phyloP scores from a whole-genome alignment of 2,329 filamentous ascomycete genomes.

The Eutypa lata region DNA sequence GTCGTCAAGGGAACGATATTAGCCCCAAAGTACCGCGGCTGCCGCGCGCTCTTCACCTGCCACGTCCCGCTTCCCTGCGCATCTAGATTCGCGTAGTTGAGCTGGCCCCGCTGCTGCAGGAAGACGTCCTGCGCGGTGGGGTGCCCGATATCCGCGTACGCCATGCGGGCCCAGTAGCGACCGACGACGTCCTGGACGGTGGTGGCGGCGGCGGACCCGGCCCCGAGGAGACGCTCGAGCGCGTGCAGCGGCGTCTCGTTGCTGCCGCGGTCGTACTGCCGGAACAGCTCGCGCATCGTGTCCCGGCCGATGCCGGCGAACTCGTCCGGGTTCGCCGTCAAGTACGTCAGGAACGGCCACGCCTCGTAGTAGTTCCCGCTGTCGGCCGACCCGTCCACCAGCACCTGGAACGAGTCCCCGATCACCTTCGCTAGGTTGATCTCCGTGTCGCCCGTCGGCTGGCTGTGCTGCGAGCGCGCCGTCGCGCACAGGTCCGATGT shows the following conservation, averaged over 20 bases:
- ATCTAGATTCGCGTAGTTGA: slow-evolving; percentile 44
- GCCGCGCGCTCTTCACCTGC: slow-evolving; percentile 38
- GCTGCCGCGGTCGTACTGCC: slow-evolving; percentile 39
- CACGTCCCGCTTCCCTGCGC: slow-evolving; percentile 33
- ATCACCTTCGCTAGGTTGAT: slow-evolving; percentile 45
- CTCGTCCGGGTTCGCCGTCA: slow-evolving; percentile 46
- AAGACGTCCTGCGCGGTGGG: slow-evolving; percentile 36
- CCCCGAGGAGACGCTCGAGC: slow-evolving; percentile 38
- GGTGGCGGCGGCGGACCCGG: too few species aligned
- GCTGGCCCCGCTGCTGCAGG: slow-evolving; percentile 26
- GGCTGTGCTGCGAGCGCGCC: slow-evolving; percentile 33
- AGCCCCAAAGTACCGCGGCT: slow-evolving; percentile 47
- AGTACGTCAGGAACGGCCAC: slow-evolving; percentile 48
- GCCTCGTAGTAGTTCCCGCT: slow-evolving; percentile 49
- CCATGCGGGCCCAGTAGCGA: slow-evolving; percentile 52
- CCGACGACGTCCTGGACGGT: slow-evolving; percentile 40
- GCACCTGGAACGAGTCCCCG: slow-evolving; percentile 43
- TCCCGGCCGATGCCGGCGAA: slow-evolving; percentile 38
- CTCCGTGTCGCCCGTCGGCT: slow-evolving; percentile 32
- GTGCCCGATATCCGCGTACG: slow-evolving; percentile 48
- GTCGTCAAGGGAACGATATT: slow-evolving; percentile 44
- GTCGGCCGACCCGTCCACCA: slow-evolving; percentile 40
- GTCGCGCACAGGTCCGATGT: slow-evolving; percentile 41
- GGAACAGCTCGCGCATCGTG: slow-evolving; percentile 40
- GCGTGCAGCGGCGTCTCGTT: slow-evolving; percentile 49